A percentile compares a stretch with the other conserved stretches of the same genome.
Evolutionary conservation across 768 basidiomycete genomes (phyloP).

Genomic region (Russula emetica): DNA sequence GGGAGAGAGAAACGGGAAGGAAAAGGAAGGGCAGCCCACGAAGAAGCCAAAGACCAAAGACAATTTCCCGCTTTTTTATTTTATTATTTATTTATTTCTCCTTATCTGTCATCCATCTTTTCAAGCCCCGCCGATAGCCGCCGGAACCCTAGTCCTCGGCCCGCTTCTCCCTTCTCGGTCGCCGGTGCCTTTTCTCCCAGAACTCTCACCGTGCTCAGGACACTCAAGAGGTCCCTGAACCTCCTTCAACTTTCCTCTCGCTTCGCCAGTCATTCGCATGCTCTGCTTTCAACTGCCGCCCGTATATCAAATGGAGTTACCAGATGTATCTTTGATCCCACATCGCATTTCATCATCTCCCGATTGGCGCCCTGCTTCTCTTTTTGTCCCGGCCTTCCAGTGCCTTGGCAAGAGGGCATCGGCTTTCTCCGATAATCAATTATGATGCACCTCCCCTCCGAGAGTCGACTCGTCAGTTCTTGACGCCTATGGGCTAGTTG

Average conservation of each 20-base stretch:
- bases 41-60: too few relatives aligned
- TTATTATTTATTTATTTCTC: constrained; percentile 9
- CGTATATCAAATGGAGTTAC: constrained; percentile 15
- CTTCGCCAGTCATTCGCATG: not conserved
- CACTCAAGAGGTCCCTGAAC: not conserved
- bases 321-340: constrained; percentile 16
- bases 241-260: not conserved
- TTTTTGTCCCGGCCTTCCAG: constrained; percentile 3
- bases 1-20: constrained; percentile 3
- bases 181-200: not conserved
- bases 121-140: constrained; percentile 14
- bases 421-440: not conserved
- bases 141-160: not conserved
- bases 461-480: not conserved
- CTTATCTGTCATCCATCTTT: not conserved
- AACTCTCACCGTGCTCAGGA: not conserved
- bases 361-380: constrained; percentile 19
- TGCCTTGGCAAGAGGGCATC: not conserved
- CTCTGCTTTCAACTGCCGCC: not conserved
- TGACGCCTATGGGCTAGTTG: not conserved
- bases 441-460: not conserved
- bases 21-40: not conserved
- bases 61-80: not conserved
- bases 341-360: constrained; percentile 14
- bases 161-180: not conserved